A percentile compares a stretch with the other conserved stretches of the same genome.
Evolutionary conservation across 345 rosid genomes (phyloP).

Genomic region (Erucastrum elatum): DNA sequence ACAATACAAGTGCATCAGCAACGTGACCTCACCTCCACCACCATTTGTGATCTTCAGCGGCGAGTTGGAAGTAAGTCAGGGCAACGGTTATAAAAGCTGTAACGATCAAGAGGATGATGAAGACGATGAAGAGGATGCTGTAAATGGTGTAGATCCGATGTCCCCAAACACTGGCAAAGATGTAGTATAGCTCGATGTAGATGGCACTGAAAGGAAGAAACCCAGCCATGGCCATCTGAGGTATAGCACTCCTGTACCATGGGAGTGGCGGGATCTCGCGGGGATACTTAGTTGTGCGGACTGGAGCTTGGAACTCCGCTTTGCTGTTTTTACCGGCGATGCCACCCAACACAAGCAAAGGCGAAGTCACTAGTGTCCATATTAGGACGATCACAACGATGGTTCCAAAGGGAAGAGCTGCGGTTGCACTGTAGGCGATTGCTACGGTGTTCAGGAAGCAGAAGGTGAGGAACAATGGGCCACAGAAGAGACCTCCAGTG

Average conservation of each 20-base stretch:
- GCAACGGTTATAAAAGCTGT: constrained; percentile 93
- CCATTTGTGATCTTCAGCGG: constrained; percentile 54
- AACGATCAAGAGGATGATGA: constrained; percentile 77
- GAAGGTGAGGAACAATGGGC: constrained; percentile 81
- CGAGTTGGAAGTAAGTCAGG: constrained; percentile 89
- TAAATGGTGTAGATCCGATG: constrained; percentile 85
- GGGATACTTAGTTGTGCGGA: constrained; percentile 84
- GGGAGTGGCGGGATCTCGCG: constrained; percentile 80
- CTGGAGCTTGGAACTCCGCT: constrained; percentile 91
- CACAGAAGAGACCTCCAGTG: constrained; percentile 88
- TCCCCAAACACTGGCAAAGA: constrained; percentile 89
- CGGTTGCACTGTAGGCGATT: constrained; percentile 77
- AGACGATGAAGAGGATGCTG: constrained; percentile 81
- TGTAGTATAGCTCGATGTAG: constrained; percentile 86
- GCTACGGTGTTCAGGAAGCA: constrained; percentile 92
- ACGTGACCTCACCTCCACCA: constrained; percentile 6
- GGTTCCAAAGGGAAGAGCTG: constrained; percentile 85
- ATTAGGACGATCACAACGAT: constrained; percentile 81
- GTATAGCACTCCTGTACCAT: constrained; percentile 79
- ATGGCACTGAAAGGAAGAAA: constrained; percentile 80
- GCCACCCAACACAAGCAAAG: constrained; percentile 86
- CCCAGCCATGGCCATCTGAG: constrained; percentile 96
- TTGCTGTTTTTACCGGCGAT: constrained; percentile 92
- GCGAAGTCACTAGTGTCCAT: constrained; percentile 84
- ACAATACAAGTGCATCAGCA: neutral